A percentile compares a stretch with the other conserved stretches of the same genome.
Conservation (phyloP, 2,329 filamentous ascomycete genomes). For the Penicillium sp. region DNA sequence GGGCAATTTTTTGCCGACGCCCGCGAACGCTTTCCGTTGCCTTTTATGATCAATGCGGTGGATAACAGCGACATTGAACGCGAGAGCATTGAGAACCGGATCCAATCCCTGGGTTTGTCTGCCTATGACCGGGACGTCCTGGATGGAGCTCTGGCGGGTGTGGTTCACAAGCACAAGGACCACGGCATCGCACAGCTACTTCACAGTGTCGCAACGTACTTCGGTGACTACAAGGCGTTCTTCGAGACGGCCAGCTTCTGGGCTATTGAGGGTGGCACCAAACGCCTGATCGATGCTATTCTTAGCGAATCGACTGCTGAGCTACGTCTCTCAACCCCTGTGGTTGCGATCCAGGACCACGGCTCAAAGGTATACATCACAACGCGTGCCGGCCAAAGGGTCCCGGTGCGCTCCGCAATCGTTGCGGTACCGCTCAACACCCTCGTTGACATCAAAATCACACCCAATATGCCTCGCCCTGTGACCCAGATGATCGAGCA, state of each 20-base stretch:
- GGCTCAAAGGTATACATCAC: constrained; percentile 10
- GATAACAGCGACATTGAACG: constrained; percentile 22
- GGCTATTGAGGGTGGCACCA: constrained; percentile 8
- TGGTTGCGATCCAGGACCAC: constrained; percentile 2
- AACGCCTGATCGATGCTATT: constrained; percentile 8
- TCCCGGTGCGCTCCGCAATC: background rate
- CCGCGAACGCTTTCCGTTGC: constrained; percentile 21
- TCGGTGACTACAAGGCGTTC: constrained; percentile 16
- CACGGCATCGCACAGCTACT: constrained; percentile 25
- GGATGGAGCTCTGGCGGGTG: constrained; percentile 20
- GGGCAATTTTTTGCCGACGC: constrained; percentile 19
- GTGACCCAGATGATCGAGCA: constrained; percentile 1
- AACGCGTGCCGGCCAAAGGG: background rate
- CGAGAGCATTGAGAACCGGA: constrained; percentile 19
- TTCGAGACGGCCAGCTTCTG: constrained; percentile 10
- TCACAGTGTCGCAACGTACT: constrained; percentile 19
- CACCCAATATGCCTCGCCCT: background rate
- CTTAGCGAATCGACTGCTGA: constrained; percentile 3
- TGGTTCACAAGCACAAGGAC: constrained; percentile 19
- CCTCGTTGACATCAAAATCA: constrained; percentile 1
- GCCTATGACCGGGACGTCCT: constrained; percentile 22
- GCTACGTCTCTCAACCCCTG: constrained; percentile 9
- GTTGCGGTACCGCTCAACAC: background rate
- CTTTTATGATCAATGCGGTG: constrained; percentile 11
- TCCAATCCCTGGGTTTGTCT: constrained; percentile 7